Evolutionary conservation across 148 eudicot species (phyloP), one percentile per base, ranked within the genome.

Genomic region (Beta vulgaris): DNA sequence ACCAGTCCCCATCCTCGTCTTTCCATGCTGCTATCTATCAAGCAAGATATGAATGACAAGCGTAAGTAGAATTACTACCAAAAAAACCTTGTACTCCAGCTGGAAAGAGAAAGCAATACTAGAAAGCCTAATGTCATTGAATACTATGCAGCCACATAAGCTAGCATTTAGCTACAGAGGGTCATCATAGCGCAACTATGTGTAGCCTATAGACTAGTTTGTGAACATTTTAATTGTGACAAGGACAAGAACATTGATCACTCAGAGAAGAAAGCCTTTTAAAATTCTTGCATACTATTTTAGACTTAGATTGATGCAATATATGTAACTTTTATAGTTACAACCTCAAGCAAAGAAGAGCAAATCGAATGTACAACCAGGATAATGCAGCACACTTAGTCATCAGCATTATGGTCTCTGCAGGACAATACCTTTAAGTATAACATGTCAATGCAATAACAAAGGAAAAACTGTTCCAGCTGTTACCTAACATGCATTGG

Each of bases 1-100:
- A 92, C 99, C 99, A 96, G 78, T 92, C 99, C 40, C 99, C 98
- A 68, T 95, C 99, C 43, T 83, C 83, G 77, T 95, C 99, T 85
- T 95, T 91, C 99, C 99, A 95, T 26, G 99, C 99, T 78, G 99
- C 99, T 34, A 95, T 82, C 99, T 95, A 76, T 57, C 31, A 46
- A 32, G 69, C 25, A 76, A 31, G 29, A 59, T 74, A 29, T 4
- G 4, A 46, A 46, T 54, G 42, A 61, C 72, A 55, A 69, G 37
- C 42, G 62, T 29, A 62, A 73, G 63, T 51, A 35, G 69, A 55
- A 25, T 23, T 6, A 48, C 57, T 16, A n/a, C 68, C 43, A 66
- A 18, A 69, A 68, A 21, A n/a, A n/a, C n/a, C n/a, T n/a, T n/a
- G n/a, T n/a, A n/a, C n/a, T n/a, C n/a, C 48, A 43, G 42, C 9